Base-by-base conservation (phyloP, 176 grass and related monocot genomes). In the Poa annua region DNA sequence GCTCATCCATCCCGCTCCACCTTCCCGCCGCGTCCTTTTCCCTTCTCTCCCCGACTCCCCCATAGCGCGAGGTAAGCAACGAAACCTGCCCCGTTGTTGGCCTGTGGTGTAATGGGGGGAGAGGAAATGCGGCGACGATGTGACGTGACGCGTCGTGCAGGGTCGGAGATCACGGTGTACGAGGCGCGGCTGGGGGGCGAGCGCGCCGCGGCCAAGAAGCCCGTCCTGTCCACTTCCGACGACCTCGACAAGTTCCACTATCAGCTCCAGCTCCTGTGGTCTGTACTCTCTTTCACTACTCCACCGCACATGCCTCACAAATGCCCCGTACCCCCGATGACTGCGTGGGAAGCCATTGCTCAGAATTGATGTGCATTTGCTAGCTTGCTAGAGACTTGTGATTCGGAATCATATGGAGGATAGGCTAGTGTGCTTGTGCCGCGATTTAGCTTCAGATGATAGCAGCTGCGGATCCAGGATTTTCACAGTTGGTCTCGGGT, bases 181-280 rank as follows among this genome's bases (percentile, higher is more conserved):
- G 96, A 98, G 64, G 96, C 89, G 24, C 55, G 80, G 47, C 85
- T 98, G 52, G 56, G 66, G 52, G 91, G 90, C 39, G 83, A 74
- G 53, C 89, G 86, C 38, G 90, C 79, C 25, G 92, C 92, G 48
- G 92, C 92, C 19, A 98, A 98, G 92, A 98, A 98, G 87, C 96
- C 90, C 33, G 78, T 98, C 26, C 91, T 98, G 66, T 74, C 92
- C 78, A 98, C 96, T 42, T 61, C 92, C 75, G 96, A 98, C 9
- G 92, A 93, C 76, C 85, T 98, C 61, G 96, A 98, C 72, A 95
- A 93, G 75, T 95, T 98, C 83, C 96, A 98, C 74, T 94, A 92
- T 77, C 87, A 98, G 79, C 91, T 98, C 39, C 96, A 98, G 80
- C 91, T 98, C 22, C 92, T 93, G 35, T 93, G 96, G 96, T 98